These are phyloP conservation scores for Juglanconis sp. DNA, from an alignment of 2,329 filamentous ascomycete genomes.

Conservation along the genomic window DNA sequence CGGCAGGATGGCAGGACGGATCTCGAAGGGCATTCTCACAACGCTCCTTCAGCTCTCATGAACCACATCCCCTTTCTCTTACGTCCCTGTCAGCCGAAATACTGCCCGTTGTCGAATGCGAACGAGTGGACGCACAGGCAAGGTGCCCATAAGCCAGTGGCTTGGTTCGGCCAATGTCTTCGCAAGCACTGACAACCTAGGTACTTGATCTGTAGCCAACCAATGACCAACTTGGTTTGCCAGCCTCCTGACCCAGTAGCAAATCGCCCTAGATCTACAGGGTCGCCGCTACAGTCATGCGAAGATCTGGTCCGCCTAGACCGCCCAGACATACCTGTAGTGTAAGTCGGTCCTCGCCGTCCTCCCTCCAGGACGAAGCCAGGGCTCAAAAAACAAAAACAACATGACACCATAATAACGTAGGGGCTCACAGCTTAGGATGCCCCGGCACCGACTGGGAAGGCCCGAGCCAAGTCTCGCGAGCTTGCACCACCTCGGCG, in stretches of 20 bases:
- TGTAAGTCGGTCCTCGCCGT: no score
- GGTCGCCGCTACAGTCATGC: not conserved
- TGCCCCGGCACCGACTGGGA: not conserved
- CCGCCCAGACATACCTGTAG: not conserved
- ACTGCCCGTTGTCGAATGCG: no score
- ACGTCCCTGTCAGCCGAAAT: no score
- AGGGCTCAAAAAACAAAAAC: no score
- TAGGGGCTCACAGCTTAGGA: constrained; percentile 7
- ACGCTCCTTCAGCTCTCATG: no score
- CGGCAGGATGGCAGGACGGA: not conserved
- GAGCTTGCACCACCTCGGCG: not conserved
- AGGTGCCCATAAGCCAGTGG: not conserved
- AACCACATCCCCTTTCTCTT: no score
- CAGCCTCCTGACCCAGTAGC: not conserved
- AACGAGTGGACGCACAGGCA: not conserved
- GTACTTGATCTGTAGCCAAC: no score
- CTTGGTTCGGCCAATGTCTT: not conserved
- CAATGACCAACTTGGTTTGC: not conserved
- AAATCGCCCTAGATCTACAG: not conserved
- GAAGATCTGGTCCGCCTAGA: not conserved
- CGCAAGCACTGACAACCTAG: not conserved
- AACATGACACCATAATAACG: not conserved
- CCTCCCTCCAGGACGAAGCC: no score
- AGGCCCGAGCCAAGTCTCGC: constrained; percentile 6
- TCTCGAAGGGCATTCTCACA: no score